A percentile compares a stretch with the other conserved stretches of the same genome.
phyloP scores from a whole-genome alignment of 768 basidiomycete genomes.

The Neoboletus subvelutipes region DNA sequence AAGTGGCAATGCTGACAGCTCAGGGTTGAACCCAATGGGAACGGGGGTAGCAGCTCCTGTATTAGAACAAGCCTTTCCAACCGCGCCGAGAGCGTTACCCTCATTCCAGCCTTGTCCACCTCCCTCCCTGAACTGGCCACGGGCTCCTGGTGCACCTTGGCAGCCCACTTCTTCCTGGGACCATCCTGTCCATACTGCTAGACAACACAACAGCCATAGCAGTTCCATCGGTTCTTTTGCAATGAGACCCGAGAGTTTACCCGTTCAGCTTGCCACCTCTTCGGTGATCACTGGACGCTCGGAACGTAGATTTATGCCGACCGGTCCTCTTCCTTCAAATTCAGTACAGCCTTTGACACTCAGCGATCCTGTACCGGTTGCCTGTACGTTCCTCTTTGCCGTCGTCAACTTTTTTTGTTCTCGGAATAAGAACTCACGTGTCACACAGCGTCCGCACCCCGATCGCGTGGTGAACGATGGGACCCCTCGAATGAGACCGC shows the following conservation, averaged over 20 bases:
- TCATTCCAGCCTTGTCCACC: not conserved
- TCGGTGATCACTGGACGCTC: not conserved
- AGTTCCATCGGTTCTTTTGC: not conserved
- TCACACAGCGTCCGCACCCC: constrained; percentile 7
- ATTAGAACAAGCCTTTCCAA: constrained; percentile 2
- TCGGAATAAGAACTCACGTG: constrained; percentile 1
- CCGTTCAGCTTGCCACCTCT: not conserved
- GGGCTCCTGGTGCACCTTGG: not conserved
- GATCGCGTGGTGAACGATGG: constrained; percentile 14
- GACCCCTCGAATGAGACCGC: not conserved
- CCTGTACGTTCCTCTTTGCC: constrained; percentile 12
- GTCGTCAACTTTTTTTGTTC: not conserved
- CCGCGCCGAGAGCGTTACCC: not conserved
- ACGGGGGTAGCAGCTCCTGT: not conserved
- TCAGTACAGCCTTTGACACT: not conserved
- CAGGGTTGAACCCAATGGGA: not conserved
- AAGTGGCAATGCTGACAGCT: not conserved
- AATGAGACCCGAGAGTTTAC: not conserved
- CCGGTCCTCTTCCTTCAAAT: not conserved
- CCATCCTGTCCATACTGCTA: not conserved
- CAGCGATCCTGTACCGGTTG: constrained; percentile 2
- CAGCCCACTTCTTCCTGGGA: constrained; percentile 4
- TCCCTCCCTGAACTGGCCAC: not conserved
- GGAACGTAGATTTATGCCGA: not conserved
- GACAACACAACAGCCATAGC: not conserved